Evolutionary conservation across 495 filamentous ascomycete species (phyloP).

Genomic region (Penicillium odoratum): DNA sequence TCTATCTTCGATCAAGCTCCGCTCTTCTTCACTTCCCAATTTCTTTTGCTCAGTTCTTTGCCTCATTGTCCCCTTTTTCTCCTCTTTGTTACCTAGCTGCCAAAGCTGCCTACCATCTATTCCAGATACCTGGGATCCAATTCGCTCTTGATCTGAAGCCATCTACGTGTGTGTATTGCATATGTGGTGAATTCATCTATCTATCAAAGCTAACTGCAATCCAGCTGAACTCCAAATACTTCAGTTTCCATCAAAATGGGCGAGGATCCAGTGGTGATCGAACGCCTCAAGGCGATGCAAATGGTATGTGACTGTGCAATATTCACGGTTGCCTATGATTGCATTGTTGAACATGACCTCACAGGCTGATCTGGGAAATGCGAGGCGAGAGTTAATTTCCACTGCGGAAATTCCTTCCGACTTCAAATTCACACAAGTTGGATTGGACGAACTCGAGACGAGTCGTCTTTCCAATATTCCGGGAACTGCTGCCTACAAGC

Average conservation of each 20-base stretch:
- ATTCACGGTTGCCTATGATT: background rate
- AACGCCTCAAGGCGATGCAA: constrained; percentile 30
- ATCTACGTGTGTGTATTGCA: background rate
- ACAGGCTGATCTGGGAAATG: constrained; percentile 39
- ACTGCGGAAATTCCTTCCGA: constrained; percentile 21
- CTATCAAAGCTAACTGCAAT: too few relatives aligned
- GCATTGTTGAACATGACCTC: background rate
- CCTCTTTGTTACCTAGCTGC: too few relatives aligned
- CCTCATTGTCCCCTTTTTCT: too few relatives aligned
- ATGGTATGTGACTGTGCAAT: constrained; percentile 22
- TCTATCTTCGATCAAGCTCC: too few relatives aligned
- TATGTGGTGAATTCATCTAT: background rate
- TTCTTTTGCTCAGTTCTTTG: too few relatives aligned
- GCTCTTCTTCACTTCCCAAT: too few relatives aligned
- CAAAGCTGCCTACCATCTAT: too few relatives aligned
- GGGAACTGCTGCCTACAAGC: constrained; percentile 23
- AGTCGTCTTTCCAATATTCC: constrained; percentile 23
- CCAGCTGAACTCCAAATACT: too few relatives aligned
- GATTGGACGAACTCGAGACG: constrained; percentile 26
- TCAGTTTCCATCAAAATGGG: constrained; percentile 1
- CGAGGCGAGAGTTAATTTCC: constrained; percentile 34
- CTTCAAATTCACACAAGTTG: background rate
- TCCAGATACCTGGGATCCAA: too few relatives aligned
- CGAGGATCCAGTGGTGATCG: background rate
- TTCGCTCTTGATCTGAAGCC: background rate